Percentiles rank a stretch among this genome's conserved stretches.
phyloP scores from a whole-genome alignment of 805 yeast genomes.

The Blastobotrys parvus region DNA sequence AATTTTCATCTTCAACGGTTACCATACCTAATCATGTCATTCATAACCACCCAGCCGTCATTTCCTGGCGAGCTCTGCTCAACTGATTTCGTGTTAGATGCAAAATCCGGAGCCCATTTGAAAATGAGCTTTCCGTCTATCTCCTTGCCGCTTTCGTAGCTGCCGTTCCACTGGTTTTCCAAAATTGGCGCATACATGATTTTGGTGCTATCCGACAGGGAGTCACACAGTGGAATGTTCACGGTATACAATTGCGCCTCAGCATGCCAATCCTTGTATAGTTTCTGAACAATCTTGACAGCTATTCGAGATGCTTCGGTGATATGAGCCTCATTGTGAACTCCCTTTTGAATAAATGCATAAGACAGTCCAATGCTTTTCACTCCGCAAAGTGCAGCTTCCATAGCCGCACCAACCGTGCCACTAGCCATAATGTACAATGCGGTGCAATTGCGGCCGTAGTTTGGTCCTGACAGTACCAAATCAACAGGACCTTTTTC shows the following conservation, averaged over 20 bases:
- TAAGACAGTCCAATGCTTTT: constrained; percentile 76
- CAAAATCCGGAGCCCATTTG: constrained; percentile 80
- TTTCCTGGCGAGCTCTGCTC: constrained; percentile 37
- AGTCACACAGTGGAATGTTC: constrained; percentile 67
- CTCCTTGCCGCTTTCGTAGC: constrained; percentile 34
- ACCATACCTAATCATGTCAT: constrained; percentile 48
- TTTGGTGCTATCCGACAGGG: constrained; percentile 50
- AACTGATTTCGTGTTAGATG: constrained; percentile 50
- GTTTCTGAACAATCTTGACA: constrained; percentile 51
- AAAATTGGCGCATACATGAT: constrained; percentile 70
- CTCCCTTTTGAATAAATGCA: constrained; percentile 53
- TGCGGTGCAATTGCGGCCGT: constrained; percentile 86
- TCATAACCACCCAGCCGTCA: constrained; percentile 64
- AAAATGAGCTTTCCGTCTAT: constrained; percentile 39
- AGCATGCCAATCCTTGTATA: constrained; percentile 50
- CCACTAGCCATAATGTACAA: constrained; percentile 87
- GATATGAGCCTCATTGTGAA: constrained; percentile 43
- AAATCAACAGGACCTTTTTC: constrained; percentile 62
- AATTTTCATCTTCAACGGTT: neutral
- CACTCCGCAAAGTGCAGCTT: constrained; percentile 60
- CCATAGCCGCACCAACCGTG: constrained; percentile 96
- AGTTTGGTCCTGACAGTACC: constrained; percentile 92
- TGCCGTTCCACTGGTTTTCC: constrained; percentile 70
- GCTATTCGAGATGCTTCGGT: constrained; percentile 61
- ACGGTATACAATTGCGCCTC: constrained; percentile 68